These are phyloP conservation scores for Naganishia vishniacii DNA, from an alignment of 768 basidiomycete genomes.

Conservation along the genomic window DNA sequence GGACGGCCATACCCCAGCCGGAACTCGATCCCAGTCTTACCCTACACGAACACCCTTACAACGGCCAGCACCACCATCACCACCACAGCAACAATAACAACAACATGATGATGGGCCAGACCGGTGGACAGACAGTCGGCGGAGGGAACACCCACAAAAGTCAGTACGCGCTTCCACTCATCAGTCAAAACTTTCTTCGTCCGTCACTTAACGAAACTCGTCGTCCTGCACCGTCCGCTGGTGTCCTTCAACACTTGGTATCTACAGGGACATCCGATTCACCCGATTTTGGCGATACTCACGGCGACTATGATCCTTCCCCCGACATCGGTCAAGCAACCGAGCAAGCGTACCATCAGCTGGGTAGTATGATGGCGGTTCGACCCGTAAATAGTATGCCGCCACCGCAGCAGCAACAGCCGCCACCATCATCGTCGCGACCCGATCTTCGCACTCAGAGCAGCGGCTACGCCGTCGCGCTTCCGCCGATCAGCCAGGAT, in stretches of 20 bases:
- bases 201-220: slow-evolving; percentile 39
- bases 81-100: neutral
- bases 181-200: slow-evolving; percentile 43
- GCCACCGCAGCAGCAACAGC: neutral
- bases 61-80: neutral
- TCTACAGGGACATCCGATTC: neutral
- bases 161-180: slow-evolving; percentile 39
- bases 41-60: slow-evolving; percentile 1
- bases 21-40: slow-evolving; percentile 16
- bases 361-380: neutral
- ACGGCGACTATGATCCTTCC: neutral
- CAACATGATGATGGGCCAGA: slow-evolving; percentile 1
- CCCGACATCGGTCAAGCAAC: neutral
- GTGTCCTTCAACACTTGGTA: slow-evolving; percentile 33
- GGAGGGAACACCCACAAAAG: neutral
- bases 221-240: slow-evolving; percentile 45
- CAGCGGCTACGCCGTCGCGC: slow-evolving; percentile 25
- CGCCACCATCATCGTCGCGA: slow-evolving; percentile 1
- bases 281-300: neutral
- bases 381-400: too few relatives aligned
- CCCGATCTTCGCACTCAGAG: slow-evolving; percentile 2
- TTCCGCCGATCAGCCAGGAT: slow-evolving; percentile 46
- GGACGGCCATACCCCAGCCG: neutral
- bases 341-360: slow-evolving; percentile 14
- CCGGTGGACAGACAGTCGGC: neutral